A percentile compares a stretch with the other conserved stretches of the same genome.
These are phyloP conservation scores for Xerocomellus amylosporus DNA, from an alignment of 768 basidiomycete species.

Conservation along the genomic window DNA sequence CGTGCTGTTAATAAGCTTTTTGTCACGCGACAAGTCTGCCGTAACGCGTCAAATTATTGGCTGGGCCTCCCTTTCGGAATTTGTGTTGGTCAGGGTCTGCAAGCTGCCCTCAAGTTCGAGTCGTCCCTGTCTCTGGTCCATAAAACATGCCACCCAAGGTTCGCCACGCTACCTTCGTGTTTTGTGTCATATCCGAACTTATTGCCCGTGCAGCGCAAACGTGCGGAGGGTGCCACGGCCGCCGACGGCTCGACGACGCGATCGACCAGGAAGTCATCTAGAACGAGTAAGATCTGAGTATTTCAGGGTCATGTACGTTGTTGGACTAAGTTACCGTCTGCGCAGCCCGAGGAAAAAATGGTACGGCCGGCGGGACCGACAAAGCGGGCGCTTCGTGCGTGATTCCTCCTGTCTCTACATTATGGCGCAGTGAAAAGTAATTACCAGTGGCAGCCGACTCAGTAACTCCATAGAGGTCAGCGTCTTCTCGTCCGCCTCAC, in stretches of 20 bases:
- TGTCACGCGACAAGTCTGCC: conserved; percentile 7
- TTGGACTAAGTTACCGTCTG: background rate
- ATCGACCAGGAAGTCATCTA: conserved; percentile 45
- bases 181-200: conserved; percentile 15
- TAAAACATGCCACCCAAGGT: conserved; percentile 40
- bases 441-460: conserved; percentile 14
- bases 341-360: conserved; percentile 19
- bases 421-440: background rate
- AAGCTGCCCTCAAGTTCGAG: background rate
- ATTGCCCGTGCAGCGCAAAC: conserved; percentile 51
- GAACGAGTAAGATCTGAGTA: conserved; percentile 25
- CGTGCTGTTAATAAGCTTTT: conserved; percentile 9
- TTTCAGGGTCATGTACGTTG: conserved; percentile 16
- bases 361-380: conserved; percentile 3
- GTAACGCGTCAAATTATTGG: conserved; percentile 22
- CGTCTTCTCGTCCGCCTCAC: conserved; percentile 6
- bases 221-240: conserved; percentile 39
- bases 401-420: background rate
- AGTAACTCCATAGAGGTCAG: conserved; percentile 26
- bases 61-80: conserved; percentile 12
- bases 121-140: background rate
- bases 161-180: background rate
- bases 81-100: background rate
- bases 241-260: conserved; percentile 37
- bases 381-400: conserved; percentile 26